These are phyloP conservation scores for Elsinoe arachidis DNA, from an alignment of 2,329 filamentous ascomycete genomes.

Conservation along the genomic window DNA sequence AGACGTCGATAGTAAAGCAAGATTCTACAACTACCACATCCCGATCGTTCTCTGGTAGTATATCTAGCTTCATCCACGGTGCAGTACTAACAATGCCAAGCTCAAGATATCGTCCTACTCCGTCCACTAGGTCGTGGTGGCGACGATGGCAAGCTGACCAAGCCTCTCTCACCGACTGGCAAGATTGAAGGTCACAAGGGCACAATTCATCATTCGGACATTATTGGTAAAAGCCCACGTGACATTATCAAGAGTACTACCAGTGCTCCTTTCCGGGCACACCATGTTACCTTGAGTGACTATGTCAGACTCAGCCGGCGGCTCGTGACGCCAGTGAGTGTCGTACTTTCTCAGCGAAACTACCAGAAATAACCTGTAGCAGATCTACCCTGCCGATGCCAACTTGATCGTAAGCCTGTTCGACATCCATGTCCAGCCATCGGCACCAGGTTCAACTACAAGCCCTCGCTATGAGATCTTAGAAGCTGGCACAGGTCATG, in stretches of 20 bases:
- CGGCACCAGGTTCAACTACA: conserved; percentile 20
- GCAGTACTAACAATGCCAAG: conserved; percentile 18
- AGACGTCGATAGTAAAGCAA: background rate
- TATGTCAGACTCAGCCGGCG: conserved; percentile 61
- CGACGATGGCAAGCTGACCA: conserved; percentile 28
- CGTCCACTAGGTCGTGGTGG: conserved; percentile 21
- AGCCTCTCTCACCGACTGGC: conserved; percentile 28
- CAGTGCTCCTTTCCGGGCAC: conserved; percentile 46
- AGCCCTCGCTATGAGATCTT: conserved; percentile 59
- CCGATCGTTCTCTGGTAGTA: background rate
- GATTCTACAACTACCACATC: too few relatives aligned
- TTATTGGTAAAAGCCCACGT: conserved; percentile 56
- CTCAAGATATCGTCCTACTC: conserved; percentile 35
- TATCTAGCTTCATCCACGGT: background rate
- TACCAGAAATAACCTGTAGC: conserved; percentile 14
- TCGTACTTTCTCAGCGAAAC: background rate
- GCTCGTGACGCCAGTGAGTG: conserved; percentile 63
- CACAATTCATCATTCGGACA: conserved; percentile 41
- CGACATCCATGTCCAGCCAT: conserved; percentile 55
- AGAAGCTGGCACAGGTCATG: conserved; percentile 80
- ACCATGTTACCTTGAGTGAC: conserved; percentile 61
- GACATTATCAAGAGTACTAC: conserved; percentile 48
- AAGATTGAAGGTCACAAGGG: conserved; percentile 40
- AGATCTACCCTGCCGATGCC: conserved; percentile 69
- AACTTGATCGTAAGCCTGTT: conserved; percentile 66